phyloP scores from a whole-genome alignment of 1,284 basidiomycete species.

The Uromyces viciae-fabae region DNA sequence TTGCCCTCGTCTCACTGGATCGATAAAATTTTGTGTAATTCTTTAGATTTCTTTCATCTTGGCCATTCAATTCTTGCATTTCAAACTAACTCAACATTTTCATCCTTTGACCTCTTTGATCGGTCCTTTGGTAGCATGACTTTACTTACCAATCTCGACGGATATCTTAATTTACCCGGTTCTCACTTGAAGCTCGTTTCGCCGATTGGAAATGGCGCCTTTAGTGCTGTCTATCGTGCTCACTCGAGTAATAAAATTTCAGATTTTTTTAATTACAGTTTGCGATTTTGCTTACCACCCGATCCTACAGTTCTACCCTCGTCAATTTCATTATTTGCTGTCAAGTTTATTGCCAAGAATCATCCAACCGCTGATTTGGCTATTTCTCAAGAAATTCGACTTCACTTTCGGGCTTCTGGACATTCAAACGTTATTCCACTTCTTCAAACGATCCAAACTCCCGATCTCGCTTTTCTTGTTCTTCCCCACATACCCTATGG shows the following conservation, averaged over 20 bases:
- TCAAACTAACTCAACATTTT: too few species aligned
- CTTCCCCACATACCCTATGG: conserved; percentile 74
- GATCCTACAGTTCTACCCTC: background rate
- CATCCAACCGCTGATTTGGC: conserved; percentile 66
- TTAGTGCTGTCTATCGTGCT: conserved; percentile 91
- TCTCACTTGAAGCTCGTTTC: too few species aligned
- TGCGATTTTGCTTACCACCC: background rate
- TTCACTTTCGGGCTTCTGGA: conserved; percentile 63
- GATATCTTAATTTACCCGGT: too few species aligned
- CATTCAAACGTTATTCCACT: conserved; percentile 83
- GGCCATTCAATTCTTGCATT: too few species aligned
- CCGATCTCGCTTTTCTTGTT: conserved; percentile 62
- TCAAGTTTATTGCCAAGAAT: conserved; percentile 72
- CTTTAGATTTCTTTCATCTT: too few species aligned
- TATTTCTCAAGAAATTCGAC: conserved; percentile 72
- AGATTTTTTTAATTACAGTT: conserved; percentile 54
- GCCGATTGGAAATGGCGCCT: conserved; percentile 90
- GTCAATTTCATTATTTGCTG: conserved; percentile 60
- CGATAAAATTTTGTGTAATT: too few species aligned
- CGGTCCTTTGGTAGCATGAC: too few species aligned
- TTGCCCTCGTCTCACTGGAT: background rate
- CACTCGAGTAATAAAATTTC: conserved; percentile 56
- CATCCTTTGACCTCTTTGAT: too few species aligned
- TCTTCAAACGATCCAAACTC: conserved; percentile 76
- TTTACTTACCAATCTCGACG: too few species aligned